phyloP scores from a whole-genome alignment of 768 basidiomycete species.

The Termitomyces sp. region DNA sequence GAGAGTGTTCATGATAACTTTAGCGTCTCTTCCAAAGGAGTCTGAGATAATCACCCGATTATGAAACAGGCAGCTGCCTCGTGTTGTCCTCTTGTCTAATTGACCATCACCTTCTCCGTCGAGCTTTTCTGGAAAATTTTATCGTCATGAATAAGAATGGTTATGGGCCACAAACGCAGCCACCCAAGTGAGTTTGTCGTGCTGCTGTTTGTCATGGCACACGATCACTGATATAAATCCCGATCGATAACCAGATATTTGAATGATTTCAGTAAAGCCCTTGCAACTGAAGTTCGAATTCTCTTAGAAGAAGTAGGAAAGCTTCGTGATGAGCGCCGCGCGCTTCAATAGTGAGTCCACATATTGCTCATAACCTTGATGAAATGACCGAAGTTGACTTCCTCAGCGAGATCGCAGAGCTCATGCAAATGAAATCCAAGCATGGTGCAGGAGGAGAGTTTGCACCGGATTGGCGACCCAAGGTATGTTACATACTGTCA shows the following conservation, averaged over 20 bases:
- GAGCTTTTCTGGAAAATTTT: background rate
- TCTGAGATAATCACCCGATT: background rate
- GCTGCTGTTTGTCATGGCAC: background rate
- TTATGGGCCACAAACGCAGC: conserved; percentile 15
- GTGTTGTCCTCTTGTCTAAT: background rate
- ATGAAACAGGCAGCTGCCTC: conserved; percentile 5
- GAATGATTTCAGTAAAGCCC: conserved; percentile 80
- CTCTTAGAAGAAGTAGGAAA: conserved; percentile 78
- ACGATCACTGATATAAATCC: background rate
- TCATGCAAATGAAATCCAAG: conserved; percentile 81
- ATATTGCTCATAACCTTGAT: background rate
- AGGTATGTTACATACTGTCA: conserved; percentile 29
- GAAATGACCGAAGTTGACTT: background rate
- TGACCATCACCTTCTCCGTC: background rate
- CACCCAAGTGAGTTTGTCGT: conserved; percentile 1
- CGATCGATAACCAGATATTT: conserved; percentile 42
- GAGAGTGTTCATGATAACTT: background rate
- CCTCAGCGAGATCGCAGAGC: conserved; percentile 73
- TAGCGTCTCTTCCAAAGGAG: background rate
- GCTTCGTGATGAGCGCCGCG: conserved; percentile 69
- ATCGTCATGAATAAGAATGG: conserved; percentile 14
- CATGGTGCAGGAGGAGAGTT: conserved; percentile 79
- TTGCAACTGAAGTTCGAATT: conserved; percentile 75
- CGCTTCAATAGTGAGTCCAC: conserved; percentile 63
- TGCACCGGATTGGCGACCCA: conserved; percentile 66